Conservation (phyloP, 306 rosid species). For the Cucurbita pepo region DNA sequence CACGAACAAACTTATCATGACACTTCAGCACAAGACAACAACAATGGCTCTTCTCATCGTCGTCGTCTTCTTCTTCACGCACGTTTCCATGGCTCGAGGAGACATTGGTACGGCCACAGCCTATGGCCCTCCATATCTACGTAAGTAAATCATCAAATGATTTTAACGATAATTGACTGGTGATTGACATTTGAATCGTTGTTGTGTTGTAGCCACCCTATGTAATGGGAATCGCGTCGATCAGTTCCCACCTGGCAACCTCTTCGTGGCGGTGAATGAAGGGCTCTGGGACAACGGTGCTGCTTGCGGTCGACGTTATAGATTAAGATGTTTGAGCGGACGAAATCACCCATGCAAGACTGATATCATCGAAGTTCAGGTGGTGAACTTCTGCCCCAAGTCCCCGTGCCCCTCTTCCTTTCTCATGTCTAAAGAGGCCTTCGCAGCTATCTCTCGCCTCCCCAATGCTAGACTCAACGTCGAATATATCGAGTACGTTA, state of each 20-base stretch:
- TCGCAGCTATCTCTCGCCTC: constrained; percentile 32
- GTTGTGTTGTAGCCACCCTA: not conserved
- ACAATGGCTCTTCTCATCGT: not conserved
- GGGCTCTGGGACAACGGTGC: constrained; percentile 75
- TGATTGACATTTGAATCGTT: too few species aligned
- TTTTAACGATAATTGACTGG: not conserved
- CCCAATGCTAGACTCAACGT: constrained; percentile 29
- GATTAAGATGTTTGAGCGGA: constrained; percentile 55
- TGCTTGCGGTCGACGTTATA: constrained; percentile 61
- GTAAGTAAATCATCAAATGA: constrained; percentile 12
- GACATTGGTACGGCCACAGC: constrained; percentile 6
- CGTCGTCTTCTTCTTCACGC: not conserved
- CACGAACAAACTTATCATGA: not conserved
- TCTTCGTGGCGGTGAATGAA: constrained; percentile 44
- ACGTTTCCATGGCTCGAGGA: not conserved
- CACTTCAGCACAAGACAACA: not conserved
- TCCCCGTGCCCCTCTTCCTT: constrained; percentile 35
- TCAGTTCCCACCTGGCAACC: constrained; percentile 35
- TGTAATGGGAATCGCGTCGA: constrained; percentile 25
- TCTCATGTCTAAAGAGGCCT: constrained; percentile 36
- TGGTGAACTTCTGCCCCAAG: constrained; percentile 36
- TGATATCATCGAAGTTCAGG: constrained; percentile 35
- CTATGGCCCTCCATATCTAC: constrained; percentile 42
- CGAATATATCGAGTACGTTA: constrained; percentile 41
- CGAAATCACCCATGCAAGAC: constrained; percentile 43